A percentile compares a stretch with the other conserved stretches of the same genome.
phyloP scores from a whole-genome alignment of 495 filamentous ascomycete genomes.

The Hyaloscypha hepaticicola region DNA sequence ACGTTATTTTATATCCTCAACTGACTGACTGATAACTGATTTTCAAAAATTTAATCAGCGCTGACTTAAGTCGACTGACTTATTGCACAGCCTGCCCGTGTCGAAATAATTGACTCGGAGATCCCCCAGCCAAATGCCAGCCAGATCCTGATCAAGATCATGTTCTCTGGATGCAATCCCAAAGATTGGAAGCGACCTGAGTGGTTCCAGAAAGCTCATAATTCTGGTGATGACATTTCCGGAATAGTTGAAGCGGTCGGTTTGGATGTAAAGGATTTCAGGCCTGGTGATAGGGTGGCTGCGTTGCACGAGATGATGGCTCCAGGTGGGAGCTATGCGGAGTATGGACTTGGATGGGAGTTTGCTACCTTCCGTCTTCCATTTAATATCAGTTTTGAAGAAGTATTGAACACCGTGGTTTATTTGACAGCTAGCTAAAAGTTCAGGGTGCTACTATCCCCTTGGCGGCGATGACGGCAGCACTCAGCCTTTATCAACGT shows the following conservation, averaged over 20 bases:
- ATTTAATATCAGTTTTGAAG: constrained; percentile 60
- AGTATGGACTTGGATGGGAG: constrained; percentile 63
- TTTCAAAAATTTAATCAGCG: no score
- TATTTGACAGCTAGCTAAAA: constrained; percentile 9
- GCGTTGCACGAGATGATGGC: constrained; percentile 63
- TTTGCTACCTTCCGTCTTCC: constrained; percentile 70
- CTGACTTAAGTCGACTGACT: no score
- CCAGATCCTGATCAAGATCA: constrained; percentile 67
- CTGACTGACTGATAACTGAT: no score
- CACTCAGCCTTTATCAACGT: constrained; percentile 53
- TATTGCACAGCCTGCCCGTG: no score
- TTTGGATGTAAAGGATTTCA: constrained; percentile 20
- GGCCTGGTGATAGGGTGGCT: constrained; percentile 62
- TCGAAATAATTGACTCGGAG: neutral
- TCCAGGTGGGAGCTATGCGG: constrained; percentile 61
- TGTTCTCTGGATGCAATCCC: constrained; percentile 67
- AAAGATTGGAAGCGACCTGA: constrained; percentile 68
- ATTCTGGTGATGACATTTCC: constrained; percentile 72
- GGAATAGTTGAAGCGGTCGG: constrained; percentile 66
- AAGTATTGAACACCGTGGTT: constrained; percentile 32
- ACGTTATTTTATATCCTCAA: no score
- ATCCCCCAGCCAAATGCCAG: constrained; percentile 56
- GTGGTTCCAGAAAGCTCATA: constrained; percentile 27
- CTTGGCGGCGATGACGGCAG: constrained; percentile 69
- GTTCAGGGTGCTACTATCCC: constrained; percentile 68